These are phyloP conservation scores for Fusarium albidum DNA, from an alignment of 2,329 filamentous ascomycete species.

Conservation along the genomic window DNA sequence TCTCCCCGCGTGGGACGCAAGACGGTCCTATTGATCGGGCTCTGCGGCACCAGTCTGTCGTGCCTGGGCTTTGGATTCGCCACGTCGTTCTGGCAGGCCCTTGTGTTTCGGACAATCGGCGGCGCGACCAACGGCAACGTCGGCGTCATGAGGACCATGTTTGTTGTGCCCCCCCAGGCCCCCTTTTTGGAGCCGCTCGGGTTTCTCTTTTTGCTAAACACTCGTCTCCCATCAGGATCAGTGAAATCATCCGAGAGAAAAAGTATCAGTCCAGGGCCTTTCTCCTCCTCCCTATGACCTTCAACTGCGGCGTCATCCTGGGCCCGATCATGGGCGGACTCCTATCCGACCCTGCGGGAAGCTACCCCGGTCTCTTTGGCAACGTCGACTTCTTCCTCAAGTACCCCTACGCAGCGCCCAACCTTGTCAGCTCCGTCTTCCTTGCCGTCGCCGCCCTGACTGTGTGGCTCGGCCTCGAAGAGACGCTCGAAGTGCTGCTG, in stretches of 20 bases:
- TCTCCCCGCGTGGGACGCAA: slow-evolving; percentile 75
- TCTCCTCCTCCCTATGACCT: slow-evolving; percentile 76
- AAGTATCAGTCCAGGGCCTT: slow-evolving; percentile 75
- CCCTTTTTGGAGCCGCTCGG: too few relatives aligned
- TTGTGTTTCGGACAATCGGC: slow-evolving; percentile 72
- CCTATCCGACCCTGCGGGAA: slow-evolving; percentile 71
- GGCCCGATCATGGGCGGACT: slow-evolving; percentile 75
- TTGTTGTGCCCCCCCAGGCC: slow-evolving; percentile 26
- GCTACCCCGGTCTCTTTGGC: slow-evolving; percentile 63
- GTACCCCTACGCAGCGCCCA: slow-evolving; percentile 64
- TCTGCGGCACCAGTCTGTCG: slow-evolving; percentile 67
- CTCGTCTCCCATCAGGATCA: slow-evolving; percentile 54
- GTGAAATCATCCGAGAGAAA: slow-evolving; percentile 73
- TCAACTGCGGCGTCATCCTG: slow-evolving; percentile 77
- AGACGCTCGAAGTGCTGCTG: slow-evolving; percentile 58
- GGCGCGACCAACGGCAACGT: slow-evolving; percentile 78
- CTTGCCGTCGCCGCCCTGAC: slow-evolving; percentile 52
- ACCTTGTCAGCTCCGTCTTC: slow-evolving; percentile 60
- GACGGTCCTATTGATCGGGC: slow-evolving; percentile 77
- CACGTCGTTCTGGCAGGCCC: slow-evolving; percentile 72
- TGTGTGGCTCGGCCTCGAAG: slow-evolving; percentile 61
- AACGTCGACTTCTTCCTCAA: slow-evolving; percentile 53
- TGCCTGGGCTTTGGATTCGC: slow-evolving; percentile 70
- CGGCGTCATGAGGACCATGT: slow-evolving; percentile 79
- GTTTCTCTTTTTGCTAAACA: neutral